These are phyloP conservation scores for California macrophylla DNA, from an alignment of 441 rosid species.

Conservation along the genomic window DNA sequence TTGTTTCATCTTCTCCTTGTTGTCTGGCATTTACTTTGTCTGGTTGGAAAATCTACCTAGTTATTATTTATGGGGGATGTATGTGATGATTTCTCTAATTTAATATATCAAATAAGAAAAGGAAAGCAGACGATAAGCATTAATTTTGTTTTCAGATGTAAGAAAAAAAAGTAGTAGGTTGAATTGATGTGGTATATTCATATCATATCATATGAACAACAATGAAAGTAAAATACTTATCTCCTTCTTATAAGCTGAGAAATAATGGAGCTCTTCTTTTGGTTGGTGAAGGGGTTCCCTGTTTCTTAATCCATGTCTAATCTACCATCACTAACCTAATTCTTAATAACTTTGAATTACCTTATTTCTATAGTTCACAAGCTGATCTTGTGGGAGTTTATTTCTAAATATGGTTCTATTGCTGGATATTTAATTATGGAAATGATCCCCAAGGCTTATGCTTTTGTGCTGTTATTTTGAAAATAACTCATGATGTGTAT, in stretches of 20 bases:
- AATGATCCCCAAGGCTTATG: not conserved
- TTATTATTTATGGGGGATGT: not conserved
- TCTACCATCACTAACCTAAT: not conserved
- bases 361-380: not conserved
- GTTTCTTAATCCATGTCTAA: not conserved
- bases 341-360: not conserved
- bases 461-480: not conserved
- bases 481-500: not conserved
- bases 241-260: not conserved
- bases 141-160: not conserved
- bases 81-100: not conserved
- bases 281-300: not conserved
- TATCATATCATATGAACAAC: too few relatives aligned
- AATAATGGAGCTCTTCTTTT: not conserved
- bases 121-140: not conserved
- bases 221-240: too few relatives aligned
- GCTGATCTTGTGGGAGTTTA: not conserved
- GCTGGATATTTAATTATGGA: not conserved
- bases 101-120: not conserved
- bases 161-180: not conserved
- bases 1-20: not conserved
- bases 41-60: not conserved
- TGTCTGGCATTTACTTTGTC: not conserved
- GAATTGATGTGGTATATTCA: too few relatives aligned
- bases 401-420: not conserved